Base-by-base conservation (phyloP, 371 early-diverging fungal genomes). In the Mucor indicus region DNA sequence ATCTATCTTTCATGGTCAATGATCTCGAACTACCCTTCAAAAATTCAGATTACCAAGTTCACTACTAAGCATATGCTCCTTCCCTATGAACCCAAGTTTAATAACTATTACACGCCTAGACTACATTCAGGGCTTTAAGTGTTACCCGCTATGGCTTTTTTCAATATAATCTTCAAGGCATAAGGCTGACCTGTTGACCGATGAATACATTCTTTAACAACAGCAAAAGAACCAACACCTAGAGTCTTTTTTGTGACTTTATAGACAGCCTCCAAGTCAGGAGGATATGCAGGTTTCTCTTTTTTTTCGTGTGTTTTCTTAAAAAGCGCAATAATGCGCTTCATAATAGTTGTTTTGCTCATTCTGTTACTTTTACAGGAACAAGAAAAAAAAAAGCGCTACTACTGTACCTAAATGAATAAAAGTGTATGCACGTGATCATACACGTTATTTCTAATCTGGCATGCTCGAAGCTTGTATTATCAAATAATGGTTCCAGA, bases 91-190 rank as follows among this genome's bases (percentile, higher is more conserved):
- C 40, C 11, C 11, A 44, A 9, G 20, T 13, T 0, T 5, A 22
- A 11, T 10, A 21, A 13, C 6, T 3, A 9, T 12, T 29, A 29
- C 12, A 29, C 30, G 12, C 12, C 30, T 29, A 29, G 30, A 29
- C 12, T 12, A 29, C 12, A 29, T 6, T 6, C 30, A 29, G 6
- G 6, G 6, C 12, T 29, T 29, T 29, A 12, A 12, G 6, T 24
- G 15, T 45, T 64, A 64, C 80, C 80, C 49, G 69, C 69, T 50
- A 82, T 73, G 1, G 73, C 75, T 48, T 79, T 82, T 50, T 84
- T 85, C 57, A 89, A 80, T 45, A 92, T 85, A 52, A 92, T 88
- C 60, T 92, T 90, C 36, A 92, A 77, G 13, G 92, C 92, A 63
- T 60, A 89, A 11, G 77, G 67, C 36, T 83, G 61, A 41, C 81